Evolutionary conservation across 805 yeast species (phyloP), one percentile per base, ranked within the genome.

Genomic region (Lachancea waltii): DNA sequence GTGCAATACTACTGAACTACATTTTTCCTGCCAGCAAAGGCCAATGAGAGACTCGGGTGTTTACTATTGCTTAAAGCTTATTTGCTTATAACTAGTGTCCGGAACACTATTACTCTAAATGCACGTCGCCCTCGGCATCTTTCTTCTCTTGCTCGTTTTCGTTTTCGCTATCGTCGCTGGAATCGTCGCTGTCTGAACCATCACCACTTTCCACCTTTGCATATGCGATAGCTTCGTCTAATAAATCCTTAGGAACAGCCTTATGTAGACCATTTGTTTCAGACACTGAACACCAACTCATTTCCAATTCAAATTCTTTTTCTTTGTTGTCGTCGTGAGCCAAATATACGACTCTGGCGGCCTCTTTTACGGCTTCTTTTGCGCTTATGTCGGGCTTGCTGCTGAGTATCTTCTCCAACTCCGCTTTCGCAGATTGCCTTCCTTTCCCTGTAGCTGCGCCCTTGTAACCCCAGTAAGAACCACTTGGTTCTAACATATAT

Each of bases 391-490:
- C 53, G 7, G 57, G 50, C 17, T 51, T 36, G n/a, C 47, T 48
- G 30, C 51, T 54, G 24, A 58, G 60, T 42, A 92, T 69, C 63
- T 92, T 92, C 64, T 92, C 99, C 50, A 92, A 73, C 65, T 92
- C 98, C 20, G 90, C 83, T 65, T 90, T 90, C 35, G 98, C 98
- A n/a, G 85, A 77, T 64, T 92, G 99, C 63, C 97, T 79, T 33
- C 99, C 99, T 62, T 90, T 92, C 47, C 99, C 99, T 3, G 97
- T 78, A 13, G 99, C 98, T 27, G 96, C 95, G 44, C 96, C 98
- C 39, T 75, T 72, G 65, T 92, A 92, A 36, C 99, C 99, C 97
- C 98, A 94, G 57, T 81, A 86, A 1, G 86, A 70, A 45, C 99
- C 99, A 60, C 94, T 84, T 51, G 99, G 98, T 62, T 92, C 99